Conservation (phyloP, 306 rosid genomes). For the Cucumis sativus region DNA sequence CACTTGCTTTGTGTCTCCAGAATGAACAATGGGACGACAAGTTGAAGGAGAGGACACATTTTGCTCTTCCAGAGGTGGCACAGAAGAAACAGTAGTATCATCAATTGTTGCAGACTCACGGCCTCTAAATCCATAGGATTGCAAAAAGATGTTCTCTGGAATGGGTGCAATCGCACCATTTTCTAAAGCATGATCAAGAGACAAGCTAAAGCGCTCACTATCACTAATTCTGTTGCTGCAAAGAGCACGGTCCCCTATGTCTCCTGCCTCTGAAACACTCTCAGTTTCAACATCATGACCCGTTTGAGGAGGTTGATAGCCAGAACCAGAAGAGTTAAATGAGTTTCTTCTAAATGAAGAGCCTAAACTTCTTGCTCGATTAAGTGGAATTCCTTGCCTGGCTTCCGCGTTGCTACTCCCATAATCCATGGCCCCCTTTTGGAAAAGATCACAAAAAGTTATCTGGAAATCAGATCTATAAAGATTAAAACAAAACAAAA, state of each 20-base stretch:
- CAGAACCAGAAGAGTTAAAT: conserved; percentile 33
- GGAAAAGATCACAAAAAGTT: not conserved
- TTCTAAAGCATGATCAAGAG: conserved; percentile 31
- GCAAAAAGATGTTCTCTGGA: conserved; percentile 20
- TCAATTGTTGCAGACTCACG: conserved; percentile 4
- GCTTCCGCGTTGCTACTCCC: conserved; percentile 8
- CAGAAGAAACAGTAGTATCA: conserved; percentile 16
- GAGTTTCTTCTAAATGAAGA: conserved; percentile 45
- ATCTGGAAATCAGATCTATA: not conserved
- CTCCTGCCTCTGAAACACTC: conserved; percentile 77
- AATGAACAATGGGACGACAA: conserved; percentile 9
- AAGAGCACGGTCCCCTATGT: conserved; percentile 75
- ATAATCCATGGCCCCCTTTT: conserved; percentile 22
- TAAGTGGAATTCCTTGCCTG: conserved; percentile 14
- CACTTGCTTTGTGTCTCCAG: conserved; percentile 35
- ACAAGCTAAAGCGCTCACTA: conserved; percentile 23
- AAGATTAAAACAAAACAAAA: not conserved
- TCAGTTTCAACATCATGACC: conserved; percentile 33
- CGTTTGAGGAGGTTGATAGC: conserved; percentile 15
- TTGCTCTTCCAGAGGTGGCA: conserved; percentile 26
- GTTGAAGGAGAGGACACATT: conserved; percentile 21
- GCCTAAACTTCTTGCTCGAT: conserved; percentile 23
- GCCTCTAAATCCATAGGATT: conserved; percentile 9
- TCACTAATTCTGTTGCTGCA: conserved; percentile 37
- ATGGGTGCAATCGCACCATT: conserved; percentile 28